Percentiles rank a stretch among this genome's conserved stretches.
These are phyloP conservation scores for Camelina neglecta DNA, from an alignment of 345 rosid genomes.

Conservation along the genomic window DNA sequence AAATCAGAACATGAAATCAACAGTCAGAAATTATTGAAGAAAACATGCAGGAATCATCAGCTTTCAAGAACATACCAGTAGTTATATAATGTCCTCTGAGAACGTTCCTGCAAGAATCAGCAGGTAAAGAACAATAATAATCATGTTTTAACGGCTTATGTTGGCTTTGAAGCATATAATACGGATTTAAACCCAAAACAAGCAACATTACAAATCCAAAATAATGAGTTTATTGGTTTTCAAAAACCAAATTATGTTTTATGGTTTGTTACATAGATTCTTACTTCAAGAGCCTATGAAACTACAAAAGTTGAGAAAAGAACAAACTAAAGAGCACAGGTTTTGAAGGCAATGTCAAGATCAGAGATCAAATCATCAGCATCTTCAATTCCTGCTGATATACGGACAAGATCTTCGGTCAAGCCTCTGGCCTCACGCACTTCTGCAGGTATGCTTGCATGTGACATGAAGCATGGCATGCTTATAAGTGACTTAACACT, in stretches of 20 bases:
- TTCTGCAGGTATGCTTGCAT: conserved; percentile 83
- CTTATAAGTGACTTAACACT: conserved; percentile 96
- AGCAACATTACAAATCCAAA: conserved; percentile 15
- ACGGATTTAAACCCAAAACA: not conserved
- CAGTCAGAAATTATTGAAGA: too few species aligned
- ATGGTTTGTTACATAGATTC: conserved; percentile 22
- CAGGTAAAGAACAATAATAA: conserved; percentile 36
- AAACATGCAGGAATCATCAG: conserved; percentile 56
- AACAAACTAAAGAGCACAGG: conserved; percentile 54
- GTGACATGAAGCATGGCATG: conserved; percentile 99
- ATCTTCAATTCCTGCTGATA: conserved; percentile 94
- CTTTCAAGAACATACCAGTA: conserved; percentile 75
- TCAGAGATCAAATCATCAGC: conserved; percentile 87
- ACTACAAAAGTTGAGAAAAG: conserved; percentile 9
- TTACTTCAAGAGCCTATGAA: conserved; percentile 27
- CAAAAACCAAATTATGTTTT: conserved; percentile 20
- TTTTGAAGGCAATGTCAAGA: conserved; percentile 71
- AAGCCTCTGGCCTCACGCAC: conserved; percentile 94
- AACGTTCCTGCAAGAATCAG: conserved; percentile 69
- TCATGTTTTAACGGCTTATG: not conserved
- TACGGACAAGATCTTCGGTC: conserved; percentile 84
- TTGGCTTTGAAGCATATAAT: conserved; percentile 13
- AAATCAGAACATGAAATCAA: too few species aligned
- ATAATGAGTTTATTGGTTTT: not conserved
- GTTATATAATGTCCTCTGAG: conserved; percentile 87